Percentiles rank a stretch among this genome's conserved stretches.
These are phyloP conservation scores for Filobasidium uniguttulatum DNA, from an alignment of 1,284 basidiomycete genomes.

Conservation along the genomic window DNA sequence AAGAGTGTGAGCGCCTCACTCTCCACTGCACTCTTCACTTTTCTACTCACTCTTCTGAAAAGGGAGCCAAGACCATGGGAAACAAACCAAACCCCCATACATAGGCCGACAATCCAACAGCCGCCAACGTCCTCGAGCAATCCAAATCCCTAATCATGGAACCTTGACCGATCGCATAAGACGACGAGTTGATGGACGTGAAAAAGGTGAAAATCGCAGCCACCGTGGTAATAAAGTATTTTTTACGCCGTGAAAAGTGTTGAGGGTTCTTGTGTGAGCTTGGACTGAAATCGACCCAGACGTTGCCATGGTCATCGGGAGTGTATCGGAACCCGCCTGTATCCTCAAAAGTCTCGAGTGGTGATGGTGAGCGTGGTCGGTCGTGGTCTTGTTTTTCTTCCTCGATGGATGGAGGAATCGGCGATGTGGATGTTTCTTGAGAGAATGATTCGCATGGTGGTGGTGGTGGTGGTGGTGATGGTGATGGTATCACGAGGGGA, in stretches of 20 bases:
- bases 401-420: no score
- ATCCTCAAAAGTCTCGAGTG: no score
- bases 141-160: conserved; percentile 53
- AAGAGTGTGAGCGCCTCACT: not conserved
- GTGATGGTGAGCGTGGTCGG: no score
- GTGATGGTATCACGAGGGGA: no score
- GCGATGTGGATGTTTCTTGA: no score
- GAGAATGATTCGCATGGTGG: no score
- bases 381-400: no score
- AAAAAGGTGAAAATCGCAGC: conserved; percentile 48
- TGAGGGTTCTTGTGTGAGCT: conserved; percentile 46
- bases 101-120: conserved; percentile 43
- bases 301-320: no score
- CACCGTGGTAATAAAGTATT: conserved; percentile 48
- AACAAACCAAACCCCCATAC: conserved; percentile 52
- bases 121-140: conserved; percentile 49
- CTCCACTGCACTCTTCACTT: no score
- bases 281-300: conserved; percentile 47
- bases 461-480: no score
- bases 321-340: no score
- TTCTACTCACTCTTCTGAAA: conserved; percentile 68
- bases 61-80: conserved; percentile 55
- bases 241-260: conserved; percentile 43
- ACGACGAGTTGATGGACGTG: conserved; percentile 22
- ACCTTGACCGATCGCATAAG: conserved; percentile 25